Evolutionary conservation across 805 yeast genomes (phyloP).

Genomic region (Suhomyces tanzawaensis): DNA sequence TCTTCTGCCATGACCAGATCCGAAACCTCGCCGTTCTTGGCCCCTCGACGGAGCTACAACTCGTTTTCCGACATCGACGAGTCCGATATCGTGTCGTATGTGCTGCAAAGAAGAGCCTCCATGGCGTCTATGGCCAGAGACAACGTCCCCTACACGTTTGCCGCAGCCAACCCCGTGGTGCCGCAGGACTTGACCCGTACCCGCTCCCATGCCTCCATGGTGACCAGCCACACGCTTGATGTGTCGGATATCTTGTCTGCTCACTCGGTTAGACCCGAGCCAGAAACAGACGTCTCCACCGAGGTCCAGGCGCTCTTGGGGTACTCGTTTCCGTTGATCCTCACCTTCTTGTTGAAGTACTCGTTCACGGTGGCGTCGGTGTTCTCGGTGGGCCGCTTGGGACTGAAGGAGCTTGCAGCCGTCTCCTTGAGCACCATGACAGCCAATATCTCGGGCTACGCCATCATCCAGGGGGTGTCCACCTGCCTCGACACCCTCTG

Average conservation of each 20-base stretch:
- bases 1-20: background rate
- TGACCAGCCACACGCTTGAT: constrained; percentile 10
- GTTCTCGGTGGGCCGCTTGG: constrained; percentile 73
- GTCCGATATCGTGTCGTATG: constrained; percentile 35
- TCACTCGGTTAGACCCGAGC: constrained; percentile 35
- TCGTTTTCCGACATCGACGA: constrained; percentile 23
- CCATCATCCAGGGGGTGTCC: constrained; percentile 74
- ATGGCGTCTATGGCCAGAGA: constrained; percentile 31
- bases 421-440: constrained; percentile 76
- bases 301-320: constrained; percentile 39
- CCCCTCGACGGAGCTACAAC: constrained; percentile 7
- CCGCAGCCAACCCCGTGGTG: constrained; percentile 10
- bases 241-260: constrained; percentile 23
- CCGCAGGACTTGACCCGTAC: constrained; percentile 15
- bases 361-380: constrained; percentile 75
- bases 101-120: constrained; percentile 39
- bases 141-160: constrained; percentile 15
- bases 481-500: constrained; percentile 76
- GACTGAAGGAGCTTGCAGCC: constrained; percentile 70
- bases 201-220: constrained; percentile 12
- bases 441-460: constrained; percentile 72
- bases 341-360: constrained; percentile 68
- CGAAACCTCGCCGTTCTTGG: constrained; percentile 9
- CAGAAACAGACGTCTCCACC: constrained; percentile 38
- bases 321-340: constrained; percentile 56